These are phyloP conservation scores for Amanita pseudoporphyria DNA, from an alignment of 768 basidiomycete species.

Conservation along the genomic window DNA sequence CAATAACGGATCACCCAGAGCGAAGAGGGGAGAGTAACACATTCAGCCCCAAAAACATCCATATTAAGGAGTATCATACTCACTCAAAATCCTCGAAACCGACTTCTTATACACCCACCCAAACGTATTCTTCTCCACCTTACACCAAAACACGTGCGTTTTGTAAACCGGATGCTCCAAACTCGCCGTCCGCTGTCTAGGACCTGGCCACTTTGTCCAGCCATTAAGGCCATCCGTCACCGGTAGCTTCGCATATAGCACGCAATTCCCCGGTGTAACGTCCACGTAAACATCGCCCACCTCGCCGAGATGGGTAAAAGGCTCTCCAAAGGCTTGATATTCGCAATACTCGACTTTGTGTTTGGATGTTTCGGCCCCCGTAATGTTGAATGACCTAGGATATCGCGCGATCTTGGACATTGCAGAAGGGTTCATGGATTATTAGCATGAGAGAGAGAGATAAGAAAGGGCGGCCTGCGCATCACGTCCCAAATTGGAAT, in stretches of 20 bases:
- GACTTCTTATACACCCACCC: not conserved
- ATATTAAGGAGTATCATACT: not conserved
- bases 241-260: not conserved
- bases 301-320: not conserved
- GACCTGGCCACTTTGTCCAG: conserved; percentile 3
- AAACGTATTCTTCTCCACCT: not conserved
- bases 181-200: not conserved
- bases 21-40: too few species aligned
- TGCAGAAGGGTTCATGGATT: too few species aligned
- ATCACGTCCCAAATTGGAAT: too few species aligned
- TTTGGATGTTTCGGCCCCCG: not conserved
- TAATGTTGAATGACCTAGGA: not conserved
- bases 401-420: too few species aligned
- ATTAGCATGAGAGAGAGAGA: too few species aligned
- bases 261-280: not conserved
- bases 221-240: too few species aligned
- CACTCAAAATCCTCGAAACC: too few species aligned
- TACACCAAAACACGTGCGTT: not conserved
- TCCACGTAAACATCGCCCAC: conserved; percentile 2
- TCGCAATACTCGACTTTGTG: not conserved
- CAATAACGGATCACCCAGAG: too few species aligned
- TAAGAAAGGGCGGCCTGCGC: too few species aligned
- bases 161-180: not conserved
- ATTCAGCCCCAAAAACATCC: too few species aligned
- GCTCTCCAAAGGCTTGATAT: conserved; percentile 1